Evolutionary conservation across 2,329 filamentous ascomycete species (phyloP).

Genomic region (Leptosphaerulina australis): DNA sequence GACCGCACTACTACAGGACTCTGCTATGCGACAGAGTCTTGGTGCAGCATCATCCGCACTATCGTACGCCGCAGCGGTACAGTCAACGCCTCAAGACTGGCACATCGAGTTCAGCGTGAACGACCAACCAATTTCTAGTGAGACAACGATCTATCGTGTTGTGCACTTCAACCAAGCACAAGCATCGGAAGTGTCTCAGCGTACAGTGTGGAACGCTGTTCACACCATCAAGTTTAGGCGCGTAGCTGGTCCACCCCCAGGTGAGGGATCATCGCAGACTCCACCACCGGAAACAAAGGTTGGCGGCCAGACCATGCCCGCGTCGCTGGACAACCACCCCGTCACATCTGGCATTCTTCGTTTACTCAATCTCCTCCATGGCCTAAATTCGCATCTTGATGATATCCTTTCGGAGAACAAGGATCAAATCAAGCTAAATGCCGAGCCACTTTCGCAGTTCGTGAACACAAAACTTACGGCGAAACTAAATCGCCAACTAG

Average conservation of each 20-base stretch:
- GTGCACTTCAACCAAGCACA: conserved; percentile 74
- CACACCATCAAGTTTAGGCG: conserved; percentile 92
- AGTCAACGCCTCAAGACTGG: conserved; percentile 87
- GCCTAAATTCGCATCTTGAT: conserved; percentile 90
- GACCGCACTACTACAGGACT: conserved; percentile 39
- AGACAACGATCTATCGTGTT: conserved; percentile 94
- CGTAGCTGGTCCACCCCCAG: conserved; percentile 79
- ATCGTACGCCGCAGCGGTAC: conserved; percentile 84
- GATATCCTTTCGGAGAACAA: conserved; percentile 84
- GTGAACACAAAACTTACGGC: conserved; percentile 98
- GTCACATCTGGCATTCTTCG: conserved; percentile 86
- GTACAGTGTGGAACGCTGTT: conserved; percentile 87
- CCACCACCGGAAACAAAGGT: conserved; percentile 58
- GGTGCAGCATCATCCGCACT: conserved; percentile 60
- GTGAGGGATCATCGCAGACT: conserved; percentile 70
- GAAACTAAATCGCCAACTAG: conserved; percentile 94
- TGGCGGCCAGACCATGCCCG: conserved; percentile 69
- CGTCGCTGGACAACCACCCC: conserved; percentile 81
- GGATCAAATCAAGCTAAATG: conserved; percentile 70
- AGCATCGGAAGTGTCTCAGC: conserved; percentile 68
- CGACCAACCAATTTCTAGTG: conserved; percentile 80
- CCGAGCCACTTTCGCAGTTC: conserved; percentile 88
- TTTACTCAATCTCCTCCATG: conserved; percentile 86
- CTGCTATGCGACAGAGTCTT: conserved; percentile 42
- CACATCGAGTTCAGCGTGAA: conserved; percentile 95